A percentile compares a stretch with the other conserved stretches of the same genome.
phyloP scores from a whole-genome alignment of 164 flowering plant genomes.

The Tetracentron sinense region DNA sequence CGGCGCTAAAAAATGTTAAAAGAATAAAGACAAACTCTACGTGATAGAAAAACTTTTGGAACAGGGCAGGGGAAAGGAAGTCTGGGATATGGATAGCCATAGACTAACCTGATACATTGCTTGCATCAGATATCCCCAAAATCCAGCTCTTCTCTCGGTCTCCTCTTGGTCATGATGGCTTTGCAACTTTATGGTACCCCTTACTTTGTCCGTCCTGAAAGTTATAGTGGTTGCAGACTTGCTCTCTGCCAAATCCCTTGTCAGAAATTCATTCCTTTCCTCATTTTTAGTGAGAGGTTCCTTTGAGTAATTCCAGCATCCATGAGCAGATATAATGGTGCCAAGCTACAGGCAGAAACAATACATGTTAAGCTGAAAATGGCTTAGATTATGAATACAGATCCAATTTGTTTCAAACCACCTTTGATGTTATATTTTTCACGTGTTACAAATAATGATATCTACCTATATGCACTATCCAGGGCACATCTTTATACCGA shows the following conservation, averaged over 20 bases:
- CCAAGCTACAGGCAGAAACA: conserved; percentile 34
- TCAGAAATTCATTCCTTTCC: conserved; percentile 18
- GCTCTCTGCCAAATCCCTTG: conserved; percentile 22
- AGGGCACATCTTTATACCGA: not conserved
- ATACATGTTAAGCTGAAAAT: not conserved
- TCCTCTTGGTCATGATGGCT: conserved; percentile 29
- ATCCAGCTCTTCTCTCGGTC: conserved; percentile 36
- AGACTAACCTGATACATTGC: conserved; percentile 43
- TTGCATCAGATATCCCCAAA: conserved; percentile 57
- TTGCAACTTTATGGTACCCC: conserved; percentile 27
- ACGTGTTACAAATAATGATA: too few relatives aligned
- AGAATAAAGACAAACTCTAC: not conserved
- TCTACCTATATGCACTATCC: not conserved
- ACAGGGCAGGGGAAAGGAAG: not conserved
- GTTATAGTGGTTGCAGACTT: conserved; percentile 8
- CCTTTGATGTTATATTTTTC: not conserved
- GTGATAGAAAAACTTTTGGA: too few relatives aligned
- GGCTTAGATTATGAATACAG: not conserved
- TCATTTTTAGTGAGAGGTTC: conserved; percentile 16
- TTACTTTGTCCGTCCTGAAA: conserved; percentile 18
- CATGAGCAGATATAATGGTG: conserved; percentile 45
- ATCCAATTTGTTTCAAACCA: too few relatives aligned
- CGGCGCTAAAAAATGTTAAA: conserved; percentile 1
- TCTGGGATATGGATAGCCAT: too few relatives aligned
- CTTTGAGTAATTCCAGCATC: conserved; percentile 34